These are phyloP conservation scores for Leucosporidium yakuticum DNA, from an alignment of 768 basidiomycete species.

Conservation along the genomic window DNA sequence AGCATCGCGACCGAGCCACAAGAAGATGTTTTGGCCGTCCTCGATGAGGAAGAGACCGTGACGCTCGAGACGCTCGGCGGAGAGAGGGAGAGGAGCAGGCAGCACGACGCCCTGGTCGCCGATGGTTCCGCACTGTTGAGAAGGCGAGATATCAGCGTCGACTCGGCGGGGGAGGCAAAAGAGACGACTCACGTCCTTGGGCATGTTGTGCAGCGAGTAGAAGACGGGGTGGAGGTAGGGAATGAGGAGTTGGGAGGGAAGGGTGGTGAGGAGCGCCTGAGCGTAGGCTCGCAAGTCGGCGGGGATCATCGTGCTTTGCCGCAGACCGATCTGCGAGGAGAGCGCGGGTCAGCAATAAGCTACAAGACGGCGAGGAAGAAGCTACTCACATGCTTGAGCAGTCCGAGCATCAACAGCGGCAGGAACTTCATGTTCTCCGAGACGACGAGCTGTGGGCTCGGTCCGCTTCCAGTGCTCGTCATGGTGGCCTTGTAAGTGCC, in stretches of 20 bases:
- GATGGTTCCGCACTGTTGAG: slow-evolving; percentile 73
- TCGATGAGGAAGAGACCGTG: slow-evolving; percentile 96
- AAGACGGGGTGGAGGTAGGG: slow-evolving; percentile 93
- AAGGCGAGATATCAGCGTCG: background rate
- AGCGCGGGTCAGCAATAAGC: background rate
- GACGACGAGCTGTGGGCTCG: slow-evolving; percentile 85
- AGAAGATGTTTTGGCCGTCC: slow-evolving; percentile 94
- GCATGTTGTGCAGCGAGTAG: slow-evolving; percentile 95
- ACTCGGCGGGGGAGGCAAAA: background rate
- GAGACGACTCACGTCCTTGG: slow-evolving; percentile 62
- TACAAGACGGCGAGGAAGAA: too few species aligned
- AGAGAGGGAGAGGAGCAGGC: slow-evolving; percentile 79
- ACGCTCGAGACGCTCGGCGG: slow-evolving; percentile 88
- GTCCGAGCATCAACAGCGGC: slow-evolving; percentile 77
- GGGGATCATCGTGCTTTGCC: slow-evolving; percentile 94
- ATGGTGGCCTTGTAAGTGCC: slow-evolving; percentile 90
- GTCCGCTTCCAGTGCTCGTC: slow-evolving; percentile 87
- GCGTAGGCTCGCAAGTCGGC: slow-evolving; percentile 94
- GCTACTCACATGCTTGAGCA: slow-evolving; percentile 79
- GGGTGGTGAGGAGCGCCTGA: slow-evolving; percentile 78
- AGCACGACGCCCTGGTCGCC: slow-evolving; percentile 82
- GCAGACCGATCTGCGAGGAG: slow-evolving; percentile 66
- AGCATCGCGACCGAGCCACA: slow-evolving; percentile 96
- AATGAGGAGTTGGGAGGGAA: slow-evolving; percentile 83
- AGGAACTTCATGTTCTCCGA: slow-evolving; percentile 92